A percentile compares a stretch with the other conserved stretches of the same genome.
Evolutionary conservation across 106 monocot species (phyloP).

Genomic region (Allium cepa): DNA sequence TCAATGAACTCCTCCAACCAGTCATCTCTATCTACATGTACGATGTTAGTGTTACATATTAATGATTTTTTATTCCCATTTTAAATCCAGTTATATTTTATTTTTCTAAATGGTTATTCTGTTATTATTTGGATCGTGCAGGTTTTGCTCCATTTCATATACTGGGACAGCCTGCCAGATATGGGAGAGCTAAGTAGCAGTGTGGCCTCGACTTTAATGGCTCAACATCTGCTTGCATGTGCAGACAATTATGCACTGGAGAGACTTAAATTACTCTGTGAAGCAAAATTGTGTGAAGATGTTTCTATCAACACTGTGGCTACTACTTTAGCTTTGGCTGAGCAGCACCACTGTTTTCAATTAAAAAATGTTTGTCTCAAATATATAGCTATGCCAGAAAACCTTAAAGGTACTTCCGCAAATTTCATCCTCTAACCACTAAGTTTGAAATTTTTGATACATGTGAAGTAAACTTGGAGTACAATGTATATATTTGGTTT

Average conservation of each 20-base stretch:
- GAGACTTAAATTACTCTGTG: constrained; percentile 65
- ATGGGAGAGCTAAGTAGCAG: constrained; percentile 64
- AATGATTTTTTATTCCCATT: too few relatives aligned
- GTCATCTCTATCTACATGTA: too few relatives aligned
- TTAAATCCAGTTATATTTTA: too few relatives aligned
- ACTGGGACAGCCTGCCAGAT: constrained; percentile 68
- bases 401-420: constrained; percentile 50
- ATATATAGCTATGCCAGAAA: constrained; percentile 79
- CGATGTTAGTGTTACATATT: too few relatives aligned
- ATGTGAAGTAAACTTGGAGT: too few relatives aligned
- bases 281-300: constrained; percentile 63
- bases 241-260: constrained; percentile 82
- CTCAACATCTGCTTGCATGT: constrained; percentile 82
- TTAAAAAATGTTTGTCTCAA: constrained; percentile 70
- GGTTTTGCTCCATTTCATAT: constrained; percentile 46
- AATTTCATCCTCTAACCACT: too few relatives aligned
- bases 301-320: constrained; percentile 88
- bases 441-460: too few relatives aligned
- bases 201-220: constrained; percentile 69
- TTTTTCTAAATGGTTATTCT: too few relatives aligned
- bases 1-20: too few relatives aligned
- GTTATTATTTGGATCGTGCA: constrained; percentile 7
- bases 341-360: constrained; percentile 80
- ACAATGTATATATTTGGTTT: too few relatives aligned
- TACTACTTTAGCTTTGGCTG: constrained; percentile 78